phyloP scores from a whole-genome alignment of 2,329 filamentous ascomycete species.

The Aaosphaeria arxii region DNA sequence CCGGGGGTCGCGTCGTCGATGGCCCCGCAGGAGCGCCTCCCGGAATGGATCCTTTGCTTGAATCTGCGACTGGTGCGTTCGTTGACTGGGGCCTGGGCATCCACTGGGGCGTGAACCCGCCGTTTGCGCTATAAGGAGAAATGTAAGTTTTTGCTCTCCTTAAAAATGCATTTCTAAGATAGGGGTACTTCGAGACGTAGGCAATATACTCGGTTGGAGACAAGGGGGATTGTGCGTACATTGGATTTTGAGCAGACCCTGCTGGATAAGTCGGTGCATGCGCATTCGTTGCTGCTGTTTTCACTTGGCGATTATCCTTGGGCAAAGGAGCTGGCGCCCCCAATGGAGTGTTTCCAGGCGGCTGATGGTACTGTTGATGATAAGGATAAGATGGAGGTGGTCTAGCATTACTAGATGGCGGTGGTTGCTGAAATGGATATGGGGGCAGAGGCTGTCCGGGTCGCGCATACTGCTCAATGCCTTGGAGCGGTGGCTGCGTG shows the following conservation, averaged over 20 bases:
- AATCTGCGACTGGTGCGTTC: constrained; percentile 4
- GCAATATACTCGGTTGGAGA: constrained; percentile 37
- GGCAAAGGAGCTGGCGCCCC: neutral
- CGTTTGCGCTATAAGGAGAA: constrained; percentile 45
- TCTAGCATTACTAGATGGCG: neutral
- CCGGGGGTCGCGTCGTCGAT: constrained; percentile 23
- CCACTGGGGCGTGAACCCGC: constrained; percentile 41
- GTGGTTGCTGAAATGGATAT: constrained; percentile 20
- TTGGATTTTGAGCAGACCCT: constrained; percentile 33
- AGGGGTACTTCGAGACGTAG: constrained; percentile 45
- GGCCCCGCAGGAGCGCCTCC: constrained; percentile 7
- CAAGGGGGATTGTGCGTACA: constrained; percentile 35
- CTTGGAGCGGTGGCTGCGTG: constrained; percentile 15
- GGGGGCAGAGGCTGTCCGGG: constrained; percentile 16
- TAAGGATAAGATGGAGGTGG: neutral
- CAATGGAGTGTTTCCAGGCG: constrained; percentile 2
- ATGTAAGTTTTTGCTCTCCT: constrained; percentile 46
- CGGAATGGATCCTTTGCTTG: constrained; percentile 8
- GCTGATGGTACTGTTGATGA: neutral
- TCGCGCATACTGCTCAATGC: constrained; percentile 26
- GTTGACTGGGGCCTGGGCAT: constrained; percentile 22
- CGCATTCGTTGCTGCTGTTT: constrained; percentile 12
- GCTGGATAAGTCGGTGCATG: constrained; percentile 7
- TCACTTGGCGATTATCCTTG: neutral
- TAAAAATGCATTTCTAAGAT: constrained; percentile 44